Conservation (phyloP, 2,329 filamentous ascomycete species). For the Claviceps sp. region DNA sequence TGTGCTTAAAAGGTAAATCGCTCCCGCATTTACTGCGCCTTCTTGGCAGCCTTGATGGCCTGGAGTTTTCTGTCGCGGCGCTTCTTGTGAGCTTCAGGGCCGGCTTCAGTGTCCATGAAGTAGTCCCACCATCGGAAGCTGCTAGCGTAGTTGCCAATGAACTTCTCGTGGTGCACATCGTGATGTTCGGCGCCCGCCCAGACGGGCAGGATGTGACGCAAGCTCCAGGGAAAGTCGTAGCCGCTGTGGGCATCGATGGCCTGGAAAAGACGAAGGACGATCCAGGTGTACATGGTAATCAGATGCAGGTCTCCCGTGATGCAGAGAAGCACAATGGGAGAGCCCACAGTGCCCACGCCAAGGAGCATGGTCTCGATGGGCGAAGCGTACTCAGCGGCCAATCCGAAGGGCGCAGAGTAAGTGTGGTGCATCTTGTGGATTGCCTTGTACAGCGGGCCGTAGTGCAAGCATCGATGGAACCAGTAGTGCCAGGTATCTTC, state of each 20-base stretch:
- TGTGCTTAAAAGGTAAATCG: neutral
- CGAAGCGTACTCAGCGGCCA: slow-evolving; percentile 94
- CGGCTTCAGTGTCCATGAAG: slow-evolving; percentile 82
- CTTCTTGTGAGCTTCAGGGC: slow-evolving; percentile 71
- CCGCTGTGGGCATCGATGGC: slow-evolving; percentile 95
- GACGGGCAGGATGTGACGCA: slow-evolving; percentile 92
- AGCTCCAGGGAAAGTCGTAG: slow-evolving; percentile 95
- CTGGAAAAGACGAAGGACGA: slow-evolving; percentile 83
- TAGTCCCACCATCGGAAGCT: slow-evolving; percentile 99
- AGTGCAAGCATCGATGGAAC: slow-evolving; percentile 85
- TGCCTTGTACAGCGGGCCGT: slow-evolving; percentile 85
- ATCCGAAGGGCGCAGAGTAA: slow-evolving; percentile 92
- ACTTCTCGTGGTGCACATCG: slow-evolving; percentile 94
- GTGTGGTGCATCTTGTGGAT: slow-evolving; percentile 99
- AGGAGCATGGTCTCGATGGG: slow-evolving; percentile 95
- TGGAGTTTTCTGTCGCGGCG: slow-evolving; percentile 66
- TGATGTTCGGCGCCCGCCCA: slow-evolving; percentile 97
- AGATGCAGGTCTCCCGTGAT: slow-evolving; percentile 83
- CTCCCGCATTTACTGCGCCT: slow-evolving; percentile 41
- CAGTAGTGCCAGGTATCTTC: slow-evolving; percentile 99
- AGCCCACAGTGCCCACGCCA: slow-evolving; percentile 71
- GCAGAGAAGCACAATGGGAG: slow-evolving; percentile 71
- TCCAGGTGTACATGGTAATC: slow-evolving; percentile 96
- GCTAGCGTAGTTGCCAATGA: slow-evolving; percentile 95
- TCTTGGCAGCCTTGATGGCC: slow-evolving; percentile 47